Conservation (phyloP, 768 basidiomycete genomes). For the Suillus cothurnatus region DNA sequence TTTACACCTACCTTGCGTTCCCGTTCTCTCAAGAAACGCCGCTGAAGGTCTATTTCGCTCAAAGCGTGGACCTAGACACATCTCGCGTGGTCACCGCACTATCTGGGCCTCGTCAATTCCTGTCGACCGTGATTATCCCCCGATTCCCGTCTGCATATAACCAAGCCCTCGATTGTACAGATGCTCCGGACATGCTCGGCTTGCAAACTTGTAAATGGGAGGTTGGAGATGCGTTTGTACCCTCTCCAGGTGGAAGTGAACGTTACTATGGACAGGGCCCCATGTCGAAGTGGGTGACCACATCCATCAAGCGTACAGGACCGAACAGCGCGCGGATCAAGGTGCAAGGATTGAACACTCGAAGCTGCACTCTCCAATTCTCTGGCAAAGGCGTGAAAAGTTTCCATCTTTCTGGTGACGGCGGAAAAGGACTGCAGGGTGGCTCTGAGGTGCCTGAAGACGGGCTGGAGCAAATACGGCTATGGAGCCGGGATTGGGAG, state of each 20-base stretch:
- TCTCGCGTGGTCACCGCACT: slow-evolving; percentile 44
- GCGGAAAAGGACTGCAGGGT: slow-evolving; percentile 39
- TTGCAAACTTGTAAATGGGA: slow-evolving; percentile 54
- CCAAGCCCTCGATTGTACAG: slow-evolving; percentile 36
- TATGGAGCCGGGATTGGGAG: slow-evolving; percentile 67
- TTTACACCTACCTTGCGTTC: slow-evolving; percentile 48
- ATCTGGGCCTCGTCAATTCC: slow-evolving; percentile 45
- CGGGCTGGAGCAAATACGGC: slow-evolving; percentile 44
- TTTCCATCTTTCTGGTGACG: slow-evolving; percentile 42
- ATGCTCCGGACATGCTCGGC: slow-evolving; percentile 32
- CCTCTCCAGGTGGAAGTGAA: slow-evolving; percentile 38
- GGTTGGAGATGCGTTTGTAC: slow-evolving; percentile 34
- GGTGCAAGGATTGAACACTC: slow-evolving; percentile 60
- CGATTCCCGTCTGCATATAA: slow-evolving; percentile 53
- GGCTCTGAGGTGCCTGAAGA: slow-evolving; percentile 41
- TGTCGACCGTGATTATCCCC: slow-evolving; percentile 46
- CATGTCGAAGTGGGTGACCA: slow-evolving; percentile 44
- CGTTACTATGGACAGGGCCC: background rate
- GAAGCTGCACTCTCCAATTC: slow-evolving; percentile 64
- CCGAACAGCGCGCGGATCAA: slow-evolving; percentile 47
- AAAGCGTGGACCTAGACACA: slow-evolving; percentile 50
- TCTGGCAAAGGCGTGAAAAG: slow-evolving; percentile 44
- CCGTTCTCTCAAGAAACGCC: slow-evolving; percentile 67
- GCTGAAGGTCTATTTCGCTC: slow-evolving; percentile 73
- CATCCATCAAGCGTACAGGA: slow-evolving; percentile 43